Percentiles rank a stretch among this genome's conserved stretches.
Conservation (phyloP, 148 eudicot genomes). For the Fagopyrum esculentum region DNA sequence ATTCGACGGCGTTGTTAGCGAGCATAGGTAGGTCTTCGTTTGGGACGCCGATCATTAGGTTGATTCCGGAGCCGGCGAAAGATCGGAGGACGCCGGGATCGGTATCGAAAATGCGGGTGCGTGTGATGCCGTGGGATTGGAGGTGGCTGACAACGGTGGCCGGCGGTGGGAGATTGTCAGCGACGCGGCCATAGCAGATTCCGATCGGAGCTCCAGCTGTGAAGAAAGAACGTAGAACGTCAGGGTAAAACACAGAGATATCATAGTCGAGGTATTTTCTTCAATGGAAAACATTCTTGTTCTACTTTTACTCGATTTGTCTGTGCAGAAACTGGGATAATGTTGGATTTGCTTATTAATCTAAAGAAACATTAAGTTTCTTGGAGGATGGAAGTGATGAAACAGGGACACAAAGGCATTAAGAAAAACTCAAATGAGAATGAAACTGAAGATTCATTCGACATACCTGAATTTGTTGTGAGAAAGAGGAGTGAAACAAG, state of each 20-base stretch:
- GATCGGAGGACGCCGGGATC: conserved; percentile 47
- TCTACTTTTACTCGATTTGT: no score
- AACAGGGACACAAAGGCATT: not conserved
- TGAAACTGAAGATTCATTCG: not conserved
- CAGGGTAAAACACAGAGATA: not conserved
- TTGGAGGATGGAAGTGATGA: not conserved
- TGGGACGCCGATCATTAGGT: conserved; percentile 63
- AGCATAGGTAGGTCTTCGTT: conserved; percentile 55
- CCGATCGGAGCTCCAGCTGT: conserved; percentile 56
- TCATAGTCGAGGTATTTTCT: not conserved
- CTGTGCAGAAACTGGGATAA: no score
- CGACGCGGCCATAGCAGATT: conserved; percentile 75
- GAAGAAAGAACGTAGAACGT: not conserved
- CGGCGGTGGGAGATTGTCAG: conserved; percentile 63
- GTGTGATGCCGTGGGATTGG: conserved; percentile 38
- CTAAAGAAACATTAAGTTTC: no score
- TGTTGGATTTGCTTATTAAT: no score
- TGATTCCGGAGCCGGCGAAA: conserved; percentile 43
- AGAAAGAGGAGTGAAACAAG: conserved; percentile 5
- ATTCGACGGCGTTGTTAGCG: conserved; percentile 27
- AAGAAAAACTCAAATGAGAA: not conserved
- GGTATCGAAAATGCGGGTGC: conserved; percentile 50
- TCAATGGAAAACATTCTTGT: not conserved
- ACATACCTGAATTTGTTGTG: conserved; percentile 23
- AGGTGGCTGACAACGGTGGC: conserved; percentile 31